Evolutionary conservation across 768 basidiomycete species (phyloP).

Genomic region (Boletus sp.): DNA sequence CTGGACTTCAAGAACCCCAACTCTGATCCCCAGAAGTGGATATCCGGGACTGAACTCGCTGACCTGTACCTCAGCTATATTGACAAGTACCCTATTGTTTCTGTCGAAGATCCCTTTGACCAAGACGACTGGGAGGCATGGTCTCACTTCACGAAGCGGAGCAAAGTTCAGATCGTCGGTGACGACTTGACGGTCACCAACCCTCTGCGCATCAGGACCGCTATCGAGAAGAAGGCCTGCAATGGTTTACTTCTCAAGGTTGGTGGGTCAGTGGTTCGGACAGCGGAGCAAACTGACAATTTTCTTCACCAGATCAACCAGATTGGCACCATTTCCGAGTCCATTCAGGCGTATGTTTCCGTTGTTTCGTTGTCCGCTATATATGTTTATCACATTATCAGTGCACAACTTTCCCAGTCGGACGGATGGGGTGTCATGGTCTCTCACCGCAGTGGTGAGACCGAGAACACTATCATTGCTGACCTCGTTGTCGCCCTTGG

Average conservation of each 20-base stretch:
- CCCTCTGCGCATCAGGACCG: conserved; percentile 94
- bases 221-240: conserved; percentile 99
- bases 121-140: conserved; percentile 99
- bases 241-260: conserved; percentile 96
- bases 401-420: conserved; percentile 92
- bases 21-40: conserved; percentile 96
- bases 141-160: conserved; percentile 81
- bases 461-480: conserved; percentile 95
- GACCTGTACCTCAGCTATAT: conserved; percentile 84
- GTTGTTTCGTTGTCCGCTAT: neutral
- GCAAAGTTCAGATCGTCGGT: conserved; percentile 87
- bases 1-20: conserved; percentile 99
- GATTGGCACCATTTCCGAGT: conserved; percentile 98
- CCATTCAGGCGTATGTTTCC: conserved; percentile 88
- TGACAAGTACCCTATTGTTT: conserved; percentile 94
- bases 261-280: neutral
- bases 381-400: conserved; percentile 30
- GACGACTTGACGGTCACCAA: conserved; percentile 99
- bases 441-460: conserved; percentile 98
- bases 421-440: conserved; percentile 99
- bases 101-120: conserved; percentile 98
- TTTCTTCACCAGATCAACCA: conserved; percentile 73
- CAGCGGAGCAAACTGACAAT: neutral
- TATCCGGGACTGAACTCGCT: conserved; percentile 88
- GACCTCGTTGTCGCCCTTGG: conserved; percentile 93